phyloP scores from a whole-genome alignment of 208 protist species.

The Wallacemonas sp. region DNA sequence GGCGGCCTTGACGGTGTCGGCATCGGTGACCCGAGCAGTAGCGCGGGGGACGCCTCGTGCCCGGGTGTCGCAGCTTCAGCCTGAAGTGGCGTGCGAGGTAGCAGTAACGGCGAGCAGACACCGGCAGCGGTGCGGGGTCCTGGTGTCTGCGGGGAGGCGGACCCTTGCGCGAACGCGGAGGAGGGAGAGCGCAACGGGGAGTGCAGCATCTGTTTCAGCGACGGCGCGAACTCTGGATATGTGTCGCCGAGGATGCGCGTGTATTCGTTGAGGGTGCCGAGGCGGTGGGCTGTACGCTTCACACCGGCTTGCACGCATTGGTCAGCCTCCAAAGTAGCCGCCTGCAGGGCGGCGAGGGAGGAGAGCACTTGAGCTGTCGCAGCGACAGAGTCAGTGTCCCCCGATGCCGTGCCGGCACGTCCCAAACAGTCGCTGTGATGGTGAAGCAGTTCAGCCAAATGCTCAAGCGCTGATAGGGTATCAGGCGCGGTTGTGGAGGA shows the following conservation, averaged over 20 bases:
- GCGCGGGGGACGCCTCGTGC: too few relatives aligned
- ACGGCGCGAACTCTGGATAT: background rate
- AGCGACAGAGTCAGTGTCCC: background rate
- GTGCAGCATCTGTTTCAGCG: background rate
- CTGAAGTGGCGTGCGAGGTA: background rate
- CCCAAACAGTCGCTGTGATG: background rate
- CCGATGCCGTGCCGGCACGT: background rate
- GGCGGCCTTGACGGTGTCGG: too few relatives aligned
- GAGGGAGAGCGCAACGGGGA: background rate
- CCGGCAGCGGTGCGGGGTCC: background rate
- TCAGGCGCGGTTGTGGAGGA: background rate
- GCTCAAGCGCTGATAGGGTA: background rate
- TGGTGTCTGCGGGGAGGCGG: background rate
- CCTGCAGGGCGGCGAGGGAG: conserved; percentile 17
- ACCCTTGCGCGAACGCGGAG: background rate
- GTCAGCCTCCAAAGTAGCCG: background rate
- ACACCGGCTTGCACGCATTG: background rate
- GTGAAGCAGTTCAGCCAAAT: background rate
- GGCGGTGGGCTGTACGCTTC: background rate
- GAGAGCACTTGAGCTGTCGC: conserved; percentile 3
- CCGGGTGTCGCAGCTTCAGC: too few relatives aligned
- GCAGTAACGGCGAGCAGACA: background rate
- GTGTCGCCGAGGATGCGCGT: background rate
- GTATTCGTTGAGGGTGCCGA: background rate
- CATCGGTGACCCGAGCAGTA: background rate